These are phyloP conservation scores for Aspergillus conjunctus DNA, from an alignment of 495 filamentous ascomycete species.

Conservation along the genomic window DNA sequence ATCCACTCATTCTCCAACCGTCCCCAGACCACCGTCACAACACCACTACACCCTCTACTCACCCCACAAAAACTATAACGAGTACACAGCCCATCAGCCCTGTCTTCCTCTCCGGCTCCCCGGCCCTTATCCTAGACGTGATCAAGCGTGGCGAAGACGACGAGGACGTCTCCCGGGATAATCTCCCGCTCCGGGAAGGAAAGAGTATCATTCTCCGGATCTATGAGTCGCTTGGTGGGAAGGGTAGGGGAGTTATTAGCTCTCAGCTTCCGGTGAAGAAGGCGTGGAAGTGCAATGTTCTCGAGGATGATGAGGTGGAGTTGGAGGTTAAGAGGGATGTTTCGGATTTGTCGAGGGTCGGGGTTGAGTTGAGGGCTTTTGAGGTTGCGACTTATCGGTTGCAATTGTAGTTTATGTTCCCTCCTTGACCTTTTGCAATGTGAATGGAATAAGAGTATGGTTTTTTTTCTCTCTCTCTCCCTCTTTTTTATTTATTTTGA, in stretches of 20 bases:
- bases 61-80: not conserved
- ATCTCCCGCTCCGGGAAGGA: conserved; percentile 68
- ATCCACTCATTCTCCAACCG: conserved; percentile 61
- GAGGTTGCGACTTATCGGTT: conserved; percentile 87
- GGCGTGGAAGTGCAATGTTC: conserved; percentile 75
- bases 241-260: conserved; percentile 64
- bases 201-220: conserved; percentile 78
- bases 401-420: conserved; percentile 54
- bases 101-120: conserved; percentile 57
- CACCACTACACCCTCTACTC: not conserved
- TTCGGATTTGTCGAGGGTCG: conserved; percentile 50
- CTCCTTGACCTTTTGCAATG: conserved; percentile 1
- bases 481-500: too few relatives aligned
- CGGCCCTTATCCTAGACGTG: conserved; percentile 73
- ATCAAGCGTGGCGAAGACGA: conserved; percentile 96
- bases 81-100: conserved; percentile 42
- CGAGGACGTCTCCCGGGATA: conserved; percentile 75
- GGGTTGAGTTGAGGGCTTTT: conserved; percentile 76
- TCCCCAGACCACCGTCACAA: not conserved
- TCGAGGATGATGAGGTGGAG: conserved; percentile 61
- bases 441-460: not conserved
- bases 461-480: not conserved
- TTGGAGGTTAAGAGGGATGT: conserved; percentile 49
- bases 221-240: conserved; percentile 91
- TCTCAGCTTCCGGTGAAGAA: conserved; percentile 69